A percentile compares a stretch with the other conserved stretches of the same genome.
These are phyloP conservation scores for Piper longum DNA, from an alignment of 164 flowering plant species.

Conservation along the genomic window DNA sequence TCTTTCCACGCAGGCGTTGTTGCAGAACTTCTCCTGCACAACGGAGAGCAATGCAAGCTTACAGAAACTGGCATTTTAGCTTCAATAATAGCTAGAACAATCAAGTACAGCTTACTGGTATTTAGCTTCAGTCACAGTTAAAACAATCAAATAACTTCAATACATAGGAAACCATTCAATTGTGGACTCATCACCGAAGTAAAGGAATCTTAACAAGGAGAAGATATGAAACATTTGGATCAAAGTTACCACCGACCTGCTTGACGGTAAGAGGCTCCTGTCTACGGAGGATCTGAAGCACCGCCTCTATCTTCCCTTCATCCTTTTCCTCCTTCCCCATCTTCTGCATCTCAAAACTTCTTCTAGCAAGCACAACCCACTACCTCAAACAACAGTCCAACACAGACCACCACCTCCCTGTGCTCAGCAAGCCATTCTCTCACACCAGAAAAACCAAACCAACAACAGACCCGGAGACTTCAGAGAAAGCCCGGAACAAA, in stretches of 20 bases:
- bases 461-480: no score
- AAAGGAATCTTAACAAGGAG: neutral
- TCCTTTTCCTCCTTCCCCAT: conserved; percentile 30
- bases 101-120: no score
- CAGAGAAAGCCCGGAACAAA: no score
- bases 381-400: neutral
- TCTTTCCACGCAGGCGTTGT: conserved; percentile 60
- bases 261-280: conserved; percentile 69
- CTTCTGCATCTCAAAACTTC: conserved; percentile 30
- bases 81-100: neutral
- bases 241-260: conserved; percentile 33
- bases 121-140: no score
- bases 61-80: neutral
- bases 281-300: conserved; percentile 53
- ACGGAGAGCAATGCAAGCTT: neutral
- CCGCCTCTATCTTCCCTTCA: conserved; percentile 40
- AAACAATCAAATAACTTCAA: no score
- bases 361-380: conserved; percentile 1
- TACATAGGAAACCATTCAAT: no score
- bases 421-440: conserved; percentile 18
- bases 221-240: no score
- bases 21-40: conserved; percentile 86
- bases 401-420: neutral
- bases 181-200: neutral
- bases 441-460: neutral